These are phyloP conservation scores for Talaromyces sp. DNA, from an alignment of 2,329 filamentous ascomycete species.

Conservation along the genomic window DNA sequence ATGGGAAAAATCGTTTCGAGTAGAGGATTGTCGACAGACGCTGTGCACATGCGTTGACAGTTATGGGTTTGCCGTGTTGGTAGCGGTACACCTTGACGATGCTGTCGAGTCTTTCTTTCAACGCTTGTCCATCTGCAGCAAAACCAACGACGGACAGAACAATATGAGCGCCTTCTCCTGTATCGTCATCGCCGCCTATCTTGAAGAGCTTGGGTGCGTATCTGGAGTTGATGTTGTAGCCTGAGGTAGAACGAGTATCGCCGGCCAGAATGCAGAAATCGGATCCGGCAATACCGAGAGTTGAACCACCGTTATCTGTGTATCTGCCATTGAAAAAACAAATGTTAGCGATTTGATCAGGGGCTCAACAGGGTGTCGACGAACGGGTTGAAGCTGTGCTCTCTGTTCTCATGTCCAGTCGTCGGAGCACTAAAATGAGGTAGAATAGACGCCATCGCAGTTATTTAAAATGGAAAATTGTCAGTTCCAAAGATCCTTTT, in stretches of 20 bases:
- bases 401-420: slow-evolving; percentile 53
- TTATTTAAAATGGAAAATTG: background rate
- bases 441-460: slow-evolving; percentile 55
- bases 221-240: slow-evolving; percentile 98
- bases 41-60: slow-evolving; percentile 89
- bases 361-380: slow-evolving; percentile 31
- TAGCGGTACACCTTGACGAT: slow-evolving; percentile 99
- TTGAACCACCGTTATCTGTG: slow-evolving; percentile 96
- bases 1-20: slow-evolving; percentile 97
- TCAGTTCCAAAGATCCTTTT: background rate
- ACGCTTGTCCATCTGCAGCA: slow-evolving; percentile 86
- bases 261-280: slow-evolving; percentile 96
- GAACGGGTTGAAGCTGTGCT: slow-evolving; percentile 90
- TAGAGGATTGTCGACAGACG: slow-evolving; percentile 93
- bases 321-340: slow-evolving; percentile 51
- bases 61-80: slow-evolving; percentile 96
- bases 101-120: slow-evolving; percentile 89
- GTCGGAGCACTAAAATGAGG: slow-evolving; percentile 48
- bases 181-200: slow-evolving; percentile 85
- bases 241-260: slow-evolving; percentile 91
- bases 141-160: slow-evolving; percentile 94
- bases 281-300: slow-evolving; percentile 86
- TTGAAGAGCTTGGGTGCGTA: slow-evolving; percentile 95
- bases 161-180: slow-evolving; percentile 79
- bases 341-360: background rate